Percentiles rank a stretch among this genome's conserved stretches.
These are phyloP conservation scores for Gleditsia sinensis DNA, from an alignment of 306 rosid genomes.

Conservation along the genomic window DNA sequence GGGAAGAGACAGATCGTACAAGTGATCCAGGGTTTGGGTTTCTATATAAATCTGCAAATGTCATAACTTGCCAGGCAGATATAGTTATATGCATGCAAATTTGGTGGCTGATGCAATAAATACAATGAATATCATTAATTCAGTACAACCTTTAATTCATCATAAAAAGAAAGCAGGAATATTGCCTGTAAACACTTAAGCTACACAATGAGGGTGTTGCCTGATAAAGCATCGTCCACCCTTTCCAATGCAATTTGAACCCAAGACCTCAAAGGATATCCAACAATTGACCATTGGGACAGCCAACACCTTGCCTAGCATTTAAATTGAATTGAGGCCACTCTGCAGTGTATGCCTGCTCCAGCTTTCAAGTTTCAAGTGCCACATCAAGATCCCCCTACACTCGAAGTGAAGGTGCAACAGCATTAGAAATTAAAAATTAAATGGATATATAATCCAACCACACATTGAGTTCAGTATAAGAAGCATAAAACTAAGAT, in stretches of 20 bases:
- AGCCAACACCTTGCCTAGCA: neutral
- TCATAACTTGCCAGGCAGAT: neutral
- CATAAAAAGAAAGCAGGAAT: neutral
- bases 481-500: neutral
- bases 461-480: neutral
- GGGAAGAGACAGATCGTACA: neutral
- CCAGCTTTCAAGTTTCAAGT: neutral
- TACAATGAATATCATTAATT: neutral
- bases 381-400: neutral
- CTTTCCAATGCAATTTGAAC: neutral
- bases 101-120: neutral
- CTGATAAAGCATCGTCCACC: neutral
- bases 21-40: neutral
- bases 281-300: neutral
- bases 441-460: too few relatives aligned
- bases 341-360: neutral
- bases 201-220: neutral
- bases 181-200: neutral
- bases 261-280: neutral
- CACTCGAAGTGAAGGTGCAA: neutral
- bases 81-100: neutral
- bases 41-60: neutral
- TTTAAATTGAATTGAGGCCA: neutral
- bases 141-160: neutral
- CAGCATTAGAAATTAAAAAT: neutral